Evolutionary conservation across 305 asterid species (phyloP).

Genomic region (Fraxinus ornus): DNA sequence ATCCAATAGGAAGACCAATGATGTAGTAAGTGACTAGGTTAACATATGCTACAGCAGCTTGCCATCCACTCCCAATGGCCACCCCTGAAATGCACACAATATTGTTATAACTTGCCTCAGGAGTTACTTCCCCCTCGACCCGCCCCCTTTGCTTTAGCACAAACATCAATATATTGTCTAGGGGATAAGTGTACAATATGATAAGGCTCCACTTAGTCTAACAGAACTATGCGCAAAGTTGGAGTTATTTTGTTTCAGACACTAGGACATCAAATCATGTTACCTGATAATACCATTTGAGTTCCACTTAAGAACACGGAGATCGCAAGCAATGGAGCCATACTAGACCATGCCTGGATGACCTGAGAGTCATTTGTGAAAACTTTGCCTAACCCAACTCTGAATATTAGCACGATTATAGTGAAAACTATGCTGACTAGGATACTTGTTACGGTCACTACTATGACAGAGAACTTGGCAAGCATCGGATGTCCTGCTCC

Average conservation of each 20-base stretch:
- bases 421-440: conserved; percentile 22
- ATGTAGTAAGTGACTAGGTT: conserved; percentile 31
- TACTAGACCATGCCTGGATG: conserved; percentile 19
- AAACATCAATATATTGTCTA: too few species aligned
- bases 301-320: conserved; percentile 34
- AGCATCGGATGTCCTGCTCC: conserved; percentile 40
- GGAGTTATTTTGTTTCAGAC: background rate
- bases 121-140: background rate
- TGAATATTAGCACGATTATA: conserved; percentile 24
- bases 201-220: background rate
- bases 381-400: conserved; percentile 29
- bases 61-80: conserved; percentile 46
- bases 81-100: conserved; percentile 22
- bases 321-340: conserved; percentile 34
- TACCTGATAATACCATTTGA: conserved; percentile 37
- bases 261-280: background rate
- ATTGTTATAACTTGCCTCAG: background rate
- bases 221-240: background rate
- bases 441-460: conserved; percentile 29
- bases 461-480: conserved; percentile 29
- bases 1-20: conserved; percentile 34
- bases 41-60: conserved; percentile 30
- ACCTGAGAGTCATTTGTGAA: conserved; percentile 30
- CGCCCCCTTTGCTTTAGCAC: background rate
- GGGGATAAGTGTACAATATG: too few species aligned